These are phyloP conservation scores for Endotrypanum monterogeii DNA, from an alignment of 208 protist species.

Conservation along the genomic window DNA sequence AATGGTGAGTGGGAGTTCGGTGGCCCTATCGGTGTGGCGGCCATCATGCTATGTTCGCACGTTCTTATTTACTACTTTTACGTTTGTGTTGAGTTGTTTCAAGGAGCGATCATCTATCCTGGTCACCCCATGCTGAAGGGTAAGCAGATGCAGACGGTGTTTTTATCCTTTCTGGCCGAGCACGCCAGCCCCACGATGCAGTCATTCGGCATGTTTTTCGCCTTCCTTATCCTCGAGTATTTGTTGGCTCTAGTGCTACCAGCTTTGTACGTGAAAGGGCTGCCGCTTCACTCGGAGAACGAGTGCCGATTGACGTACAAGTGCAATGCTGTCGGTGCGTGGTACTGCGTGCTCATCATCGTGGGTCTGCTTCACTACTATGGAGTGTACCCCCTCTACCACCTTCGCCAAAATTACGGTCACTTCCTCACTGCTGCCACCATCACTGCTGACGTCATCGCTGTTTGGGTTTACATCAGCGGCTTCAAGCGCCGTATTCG, in stretches of 20 bases:
- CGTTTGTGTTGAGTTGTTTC: conserved; percentile 72
- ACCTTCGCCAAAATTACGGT: conserved; percentile 75
- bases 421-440: conserved; percentile 76
- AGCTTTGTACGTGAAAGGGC: conserved; percentile 76
- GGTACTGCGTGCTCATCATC: conserved; percentile 84
- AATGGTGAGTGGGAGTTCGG: conserved; percentile 83
- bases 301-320: conserved; percentile 83
- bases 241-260: conserved; percentile 77
- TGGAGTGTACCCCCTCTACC: conserved; percentile 62
- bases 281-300: conserved; percentile 85
- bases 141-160: conserved; percentile 47
- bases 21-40: conserved; percentile 54
- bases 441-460: conserved; percentile 78
- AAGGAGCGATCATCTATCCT: conserved; percentile 86
- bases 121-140: conserved; percentile 72
- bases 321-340: conserved; percentile 87
- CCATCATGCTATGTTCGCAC: conserved; percentile 90
- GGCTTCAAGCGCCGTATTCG: conserved; percentile 67
- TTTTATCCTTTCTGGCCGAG: conserved; percentile 51
- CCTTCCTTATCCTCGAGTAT: conserved; percentile 83
- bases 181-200: conserved; percentile 49
- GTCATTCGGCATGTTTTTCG: conserved; percentile 54
- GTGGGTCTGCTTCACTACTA: conserved; percentile 64
- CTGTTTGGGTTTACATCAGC: conserved; percentile 71
- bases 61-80: conserved; percentile 92